These are phyloP conservation scores for Cardamine resedifolia DNA, from an alignment of 345 rosid genomes.

Conservation along the genomic window DNA sequence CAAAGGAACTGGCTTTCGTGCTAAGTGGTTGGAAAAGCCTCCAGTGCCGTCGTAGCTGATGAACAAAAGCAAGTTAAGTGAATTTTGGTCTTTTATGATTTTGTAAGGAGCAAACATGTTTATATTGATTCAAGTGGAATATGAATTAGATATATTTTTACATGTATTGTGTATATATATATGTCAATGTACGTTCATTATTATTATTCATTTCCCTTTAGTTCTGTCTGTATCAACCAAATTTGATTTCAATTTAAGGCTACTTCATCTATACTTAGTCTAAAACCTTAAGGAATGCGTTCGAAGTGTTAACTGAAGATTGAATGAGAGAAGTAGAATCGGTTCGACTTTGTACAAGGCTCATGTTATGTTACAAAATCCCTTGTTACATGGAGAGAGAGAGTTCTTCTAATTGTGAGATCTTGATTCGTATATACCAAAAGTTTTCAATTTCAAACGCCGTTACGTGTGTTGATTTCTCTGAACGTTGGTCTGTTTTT, in stretches of 20 bases:
- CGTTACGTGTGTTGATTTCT: background rate
- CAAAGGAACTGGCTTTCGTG: slow-evolving; percentile 96
- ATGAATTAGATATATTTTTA: background rate
- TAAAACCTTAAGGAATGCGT: too few species aligned
- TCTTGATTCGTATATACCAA: too few species aligned
- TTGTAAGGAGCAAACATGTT: background rate
- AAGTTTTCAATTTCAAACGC: too few species aligned
- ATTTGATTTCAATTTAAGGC: background rate
- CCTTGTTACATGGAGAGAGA: background rate
- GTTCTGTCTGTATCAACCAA: background rate
- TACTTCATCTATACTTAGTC: background rate
- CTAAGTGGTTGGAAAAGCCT: slow-evolving; percentile 88
- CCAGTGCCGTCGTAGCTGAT: slow-evolving; percentile 47
- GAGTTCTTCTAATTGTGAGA: background rate
- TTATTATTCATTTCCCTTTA: background rate
- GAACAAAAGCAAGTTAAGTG: slow-evolving; percentile 20
- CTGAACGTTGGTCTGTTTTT: background rate
- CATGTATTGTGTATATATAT: slow-evolving; percentile 7
- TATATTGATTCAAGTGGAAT: slow-evolving; percentile 7
- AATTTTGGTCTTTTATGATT: slow-evolving; percentile 16
- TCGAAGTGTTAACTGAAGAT: background rate
- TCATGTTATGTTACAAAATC: background rate
- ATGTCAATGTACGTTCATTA: slow-evolving; percentile 14
- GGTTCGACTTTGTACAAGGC: background rate
- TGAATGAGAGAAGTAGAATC: background rate